Evolutionary conservation across 345 rosid species (phyloP).

Genomic region (Litchi chinensis): DNA sequence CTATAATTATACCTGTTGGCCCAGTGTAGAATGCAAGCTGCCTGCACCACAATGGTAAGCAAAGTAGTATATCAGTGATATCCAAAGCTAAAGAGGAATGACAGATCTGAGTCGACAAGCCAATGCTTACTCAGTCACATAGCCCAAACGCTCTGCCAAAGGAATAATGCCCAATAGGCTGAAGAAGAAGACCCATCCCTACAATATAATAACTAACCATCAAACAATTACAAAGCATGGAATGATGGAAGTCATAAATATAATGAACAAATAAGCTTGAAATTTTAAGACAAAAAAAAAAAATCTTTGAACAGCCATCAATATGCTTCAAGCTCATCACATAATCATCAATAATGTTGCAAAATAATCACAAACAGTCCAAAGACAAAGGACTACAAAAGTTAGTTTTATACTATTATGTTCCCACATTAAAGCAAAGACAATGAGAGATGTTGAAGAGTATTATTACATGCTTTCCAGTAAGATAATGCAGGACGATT

Average conservation of each 20-base stretch:
- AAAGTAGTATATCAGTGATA: not conserved
- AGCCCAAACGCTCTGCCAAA: conserved; percentile 94
- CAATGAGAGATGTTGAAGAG: conserved; percentile 2
- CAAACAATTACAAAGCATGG: conserved; percentile 8
- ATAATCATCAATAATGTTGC: conserved; percentile 27
- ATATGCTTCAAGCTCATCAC: not conserved
- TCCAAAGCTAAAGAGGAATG: not conserved
- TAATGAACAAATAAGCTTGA: not conserved
- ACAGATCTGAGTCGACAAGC: not conserved
- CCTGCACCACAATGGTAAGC: conserved; percentile 44
- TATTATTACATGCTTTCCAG: conserved; percentile 67
- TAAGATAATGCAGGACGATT: conserved; percentile 55
- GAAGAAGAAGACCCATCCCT: conserved; percentile 87
- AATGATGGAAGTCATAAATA: not conserved
- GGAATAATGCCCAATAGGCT: conserved; percentile 86
- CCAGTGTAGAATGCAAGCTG: conserved; percentile 91
- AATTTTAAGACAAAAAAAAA: not conserved
- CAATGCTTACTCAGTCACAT: conserved; percentile 82
- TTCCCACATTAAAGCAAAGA: conserved; percentile 21
- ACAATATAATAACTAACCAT: conserved; percentile 9
- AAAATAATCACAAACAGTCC: conserved; percentile 30
- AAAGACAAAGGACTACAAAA: not conserved
- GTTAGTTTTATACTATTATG: no score
- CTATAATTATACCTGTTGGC: conserved; percentile 60
- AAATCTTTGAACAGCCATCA: not conserved